A percentile compares a stretch with the other conserved stretches of the same genome.
phyloP scores from a whole-genome alignment of 768 basidiomycete species.

The Clavaria fumosa region DNA sequence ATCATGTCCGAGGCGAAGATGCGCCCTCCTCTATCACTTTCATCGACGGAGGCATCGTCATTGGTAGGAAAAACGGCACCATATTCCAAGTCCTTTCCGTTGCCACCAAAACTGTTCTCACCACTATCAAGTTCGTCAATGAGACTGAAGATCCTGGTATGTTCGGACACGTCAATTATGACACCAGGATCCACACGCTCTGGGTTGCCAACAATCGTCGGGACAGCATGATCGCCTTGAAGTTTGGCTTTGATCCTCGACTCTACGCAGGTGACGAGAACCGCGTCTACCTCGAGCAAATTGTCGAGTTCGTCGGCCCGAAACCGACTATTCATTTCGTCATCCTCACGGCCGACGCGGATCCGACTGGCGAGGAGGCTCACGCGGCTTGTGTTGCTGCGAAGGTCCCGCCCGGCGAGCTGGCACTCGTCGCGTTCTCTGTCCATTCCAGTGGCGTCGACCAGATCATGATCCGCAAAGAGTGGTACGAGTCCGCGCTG shows the following conservation, averaged over 20 bases:
- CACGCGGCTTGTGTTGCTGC: conserved; percentile 75
- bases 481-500: conserved; percentile 69
- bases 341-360: conserved; percentile 71
- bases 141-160: conserved; percentile 64
- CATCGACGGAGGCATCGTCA: conserved; percentile 72
- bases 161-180: conserved; percentile 81
- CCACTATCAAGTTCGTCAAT: conserved; percentile 67
- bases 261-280: conserved; percentile 42
- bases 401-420: conserved; percentile 57
- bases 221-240: conserved; percentile 72
- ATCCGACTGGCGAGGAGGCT: conserved; percentile 70
- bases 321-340: conserved; percentile 84
- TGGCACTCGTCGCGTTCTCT: conserved; percentile 74
- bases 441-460: conserved; percentile 86
- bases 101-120: conserved; percentile 55
- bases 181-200: conserved; percentile 69
- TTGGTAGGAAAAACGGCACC: conserved; percentile 75
- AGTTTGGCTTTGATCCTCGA: conserved; percentile 48
- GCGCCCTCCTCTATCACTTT: conserved; percentile 71
- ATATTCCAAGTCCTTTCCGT: conserved; percentile 71
- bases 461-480: conserved; percentile 72
- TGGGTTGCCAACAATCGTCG: conserved; percentile 81
- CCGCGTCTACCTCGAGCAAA: conserved; percentile 61
- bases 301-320: conserved; percentile 68
- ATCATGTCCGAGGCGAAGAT: conserved; percentile 68